These are phyloP conservation scores for Hypericum androsaemum DNA, from an alignment of 345 rosid species.

Conservation along the genomic window DNA sequence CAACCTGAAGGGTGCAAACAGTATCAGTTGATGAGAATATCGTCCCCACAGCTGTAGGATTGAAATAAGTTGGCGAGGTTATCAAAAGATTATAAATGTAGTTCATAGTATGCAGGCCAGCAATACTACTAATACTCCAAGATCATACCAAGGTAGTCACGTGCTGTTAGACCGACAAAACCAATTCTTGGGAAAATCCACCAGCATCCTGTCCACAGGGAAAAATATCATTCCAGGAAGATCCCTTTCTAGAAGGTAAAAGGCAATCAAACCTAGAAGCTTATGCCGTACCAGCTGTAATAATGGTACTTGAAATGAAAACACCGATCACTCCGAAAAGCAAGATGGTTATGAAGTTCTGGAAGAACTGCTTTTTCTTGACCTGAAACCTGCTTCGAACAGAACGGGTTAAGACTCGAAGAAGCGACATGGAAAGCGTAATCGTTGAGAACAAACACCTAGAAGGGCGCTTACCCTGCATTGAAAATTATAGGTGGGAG, in stretches of 20 bases:
- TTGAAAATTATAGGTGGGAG: conserved; percentile 95
- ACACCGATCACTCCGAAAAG: conserved; percentile 72
- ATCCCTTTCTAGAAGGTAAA: not conserved
- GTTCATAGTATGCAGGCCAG: not conserved
- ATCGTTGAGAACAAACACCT: too few relatives aligned
- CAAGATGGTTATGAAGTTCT: conserved; percentile 69
- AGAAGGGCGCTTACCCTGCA: conserved; percentile 56
- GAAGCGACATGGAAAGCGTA: not conserved
- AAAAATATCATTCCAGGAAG: not conserved
- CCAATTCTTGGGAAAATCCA: conserved; percentile 63
- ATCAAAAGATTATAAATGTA: not conserved
- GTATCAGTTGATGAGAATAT: conserved; percentile 91
- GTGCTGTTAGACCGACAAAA: conserved; percentile 40
- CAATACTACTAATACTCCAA: not conserved
- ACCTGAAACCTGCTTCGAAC: conserved; percentile 64
- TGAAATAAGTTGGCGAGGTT: conserved; percentile 1
- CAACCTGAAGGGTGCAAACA: conserved; percentile 90
- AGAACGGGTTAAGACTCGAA: not conserved
- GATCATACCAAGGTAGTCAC: conserved; percentile 65
- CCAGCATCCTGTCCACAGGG: conserved; percentile 53
- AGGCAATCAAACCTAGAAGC: not conserved
- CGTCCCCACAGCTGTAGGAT: conserved; percentile 66
- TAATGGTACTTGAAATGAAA: conserved; percentile 51
- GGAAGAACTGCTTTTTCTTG: conserved; percentile 88
- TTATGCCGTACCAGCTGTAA: conserved; percentile 44